Conservation (phyloP, 2,329 filamentous ascomycete genomes). For the Alternaria incomplexa region DNA sequence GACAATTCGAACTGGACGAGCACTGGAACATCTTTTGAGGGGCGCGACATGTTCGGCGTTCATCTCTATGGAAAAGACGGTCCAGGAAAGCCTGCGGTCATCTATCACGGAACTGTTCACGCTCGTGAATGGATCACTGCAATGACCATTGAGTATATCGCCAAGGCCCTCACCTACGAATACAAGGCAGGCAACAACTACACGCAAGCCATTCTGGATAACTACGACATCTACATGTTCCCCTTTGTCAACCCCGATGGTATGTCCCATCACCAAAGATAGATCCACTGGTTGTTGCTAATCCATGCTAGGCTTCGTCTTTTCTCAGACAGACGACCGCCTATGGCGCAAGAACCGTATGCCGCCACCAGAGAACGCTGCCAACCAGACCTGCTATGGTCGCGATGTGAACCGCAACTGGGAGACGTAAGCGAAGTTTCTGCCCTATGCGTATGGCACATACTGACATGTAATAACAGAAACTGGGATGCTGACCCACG, state of each 20-base stretch:
- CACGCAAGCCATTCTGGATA: conserved; percentile 41
- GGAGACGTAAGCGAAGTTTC: conserved; percentile 17
- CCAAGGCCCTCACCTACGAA: conserved; percentile 33
- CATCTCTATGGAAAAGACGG: conserved; percentile 42
- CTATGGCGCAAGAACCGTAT: conserved; percentile 46
- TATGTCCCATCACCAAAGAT: not conserved
- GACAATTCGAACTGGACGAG: conserved; percentile 38
- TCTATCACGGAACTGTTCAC: conserved; percentile 42
- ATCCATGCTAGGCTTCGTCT: conserved; percentile 35
- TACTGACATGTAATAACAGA: not conserved
- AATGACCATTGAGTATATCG: conserved; percentile 47
- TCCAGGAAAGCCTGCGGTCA: conserved; percentile 40
- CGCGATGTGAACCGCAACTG: conserved; percentile 46
- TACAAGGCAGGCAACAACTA: conserved; percentile 34
- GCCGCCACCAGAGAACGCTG: conserved; percentile 32
- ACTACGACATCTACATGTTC: conserved; percentile 43
- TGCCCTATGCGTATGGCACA: not conserved
- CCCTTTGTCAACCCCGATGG: conserved; percentile 43
- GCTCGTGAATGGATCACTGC: conserved; percentile 43
- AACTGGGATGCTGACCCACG: conserved; percentile 35
- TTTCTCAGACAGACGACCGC: conserved; percentile 41
- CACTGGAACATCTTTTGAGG: conserved; percentile 39
- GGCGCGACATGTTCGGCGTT: conserved; percentile 38
- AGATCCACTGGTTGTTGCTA: not conserved
- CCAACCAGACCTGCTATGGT: conserved; percentile 37